These are phyloP conservation scores for Hanseniaspora singularis DNA, from an alignment of 805 yeast genomes.

Conservation along the genomic window DNA sequence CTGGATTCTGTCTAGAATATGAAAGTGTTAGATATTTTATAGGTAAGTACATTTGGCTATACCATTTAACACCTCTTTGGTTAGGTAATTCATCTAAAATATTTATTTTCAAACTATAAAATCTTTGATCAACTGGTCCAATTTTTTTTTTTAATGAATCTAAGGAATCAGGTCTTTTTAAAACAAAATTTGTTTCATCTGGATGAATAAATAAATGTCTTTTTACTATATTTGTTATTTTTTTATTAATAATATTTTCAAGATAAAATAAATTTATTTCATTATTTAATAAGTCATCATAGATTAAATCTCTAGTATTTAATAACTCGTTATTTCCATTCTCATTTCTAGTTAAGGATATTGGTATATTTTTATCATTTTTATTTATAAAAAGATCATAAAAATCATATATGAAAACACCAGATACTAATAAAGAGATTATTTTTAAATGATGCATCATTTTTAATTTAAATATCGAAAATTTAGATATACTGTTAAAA, in stretches of 20 bases:
- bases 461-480: neutral
- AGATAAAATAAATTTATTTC: constrained; percentile 9
- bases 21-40: constrained; percentile 8
- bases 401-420: neutral
- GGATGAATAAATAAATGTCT: neutral
- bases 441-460: constrained; percentile 3
- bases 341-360: neutral
- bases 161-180: neutral
- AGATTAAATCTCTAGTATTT: constrained; percentile 1
- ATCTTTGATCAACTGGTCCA: constrained; percentile 6
- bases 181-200: neutral
- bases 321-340: neutral
- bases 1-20: neutral
- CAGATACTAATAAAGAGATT: neutral
- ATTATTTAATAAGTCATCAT: constrained; percentile 3
- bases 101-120: neutral
- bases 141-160: neutral
- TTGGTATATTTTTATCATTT: constrained; percentile 3
- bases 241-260: neutral
- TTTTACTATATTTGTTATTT: neutral
- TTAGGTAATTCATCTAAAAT: too few species aligned
- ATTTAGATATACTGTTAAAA: neutral
- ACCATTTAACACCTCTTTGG: neutral
- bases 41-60: neutral
- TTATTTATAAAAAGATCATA: constrained; percentile 7